Base-by-base conservation (phyloP, 2,329 filamentous ascomycete genomes). In the Fusarium penzigii region DNA sequence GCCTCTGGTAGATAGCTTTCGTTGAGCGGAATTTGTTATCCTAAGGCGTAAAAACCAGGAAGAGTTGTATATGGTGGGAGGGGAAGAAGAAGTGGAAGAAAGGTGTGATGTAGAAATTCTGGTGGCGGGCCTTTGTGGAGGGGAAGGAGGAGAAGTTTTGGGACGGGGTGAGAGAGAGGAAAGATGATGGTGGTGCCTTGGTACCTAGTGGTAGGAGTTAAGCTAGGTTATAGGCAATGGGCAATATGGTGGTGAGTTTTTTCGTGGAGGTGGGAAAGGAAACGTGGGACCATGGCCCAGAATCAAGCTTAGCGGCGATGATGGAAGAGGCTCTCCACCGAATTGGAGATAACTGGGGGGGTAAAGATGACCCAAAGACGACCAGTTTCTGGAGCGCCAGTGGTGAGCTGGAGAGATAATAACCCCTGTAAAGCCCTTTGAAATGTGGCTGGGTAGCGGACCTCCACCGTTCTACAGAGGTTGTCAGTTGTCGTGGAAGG, bases 211-310 rank as follows among this genome's bases (percentile, higher is more conserved):
- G n/a, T n/a, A n/a, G n/a, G n/a, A n/a, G n/a, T n/a, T n/a, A n/a
- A n/a, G n/a, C n/a, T n/a, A n/a, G n/a, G n/a, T n/a, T n/a, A n/a
- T n/a, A n/a, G n/a, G n/a, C n/a, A n/a, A n/a, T n/a, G n/a, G n/a
- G n/a, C 40, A 46, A 42, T 56, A 45, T 55, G 61, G 55, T 63
- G 57, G 55, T 61, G 57, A 61, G 50, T 61, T 57, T 56, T 59
- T 44, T 25, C 7, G 44, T 58, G 55, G 57, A 63, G 60, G 54
- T 63, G 62, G 62, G 55, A 55, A 55, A 25, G 20, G 20, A 51
- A 49, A 48, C 44, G 50, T 53, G 56, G 56, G 51, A 61, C 55
- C 52, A 43, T 38, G 52, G 49, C 48, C 53, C 57, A 52, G 51
- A 54, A 51, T 53, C 51, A 29, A 45, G 25, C 13, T 50, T 65